Evolutionary conservation across 129 eudicot species (phyloP).

Genomic region (Saposhnikovia divaricata): DNA sequence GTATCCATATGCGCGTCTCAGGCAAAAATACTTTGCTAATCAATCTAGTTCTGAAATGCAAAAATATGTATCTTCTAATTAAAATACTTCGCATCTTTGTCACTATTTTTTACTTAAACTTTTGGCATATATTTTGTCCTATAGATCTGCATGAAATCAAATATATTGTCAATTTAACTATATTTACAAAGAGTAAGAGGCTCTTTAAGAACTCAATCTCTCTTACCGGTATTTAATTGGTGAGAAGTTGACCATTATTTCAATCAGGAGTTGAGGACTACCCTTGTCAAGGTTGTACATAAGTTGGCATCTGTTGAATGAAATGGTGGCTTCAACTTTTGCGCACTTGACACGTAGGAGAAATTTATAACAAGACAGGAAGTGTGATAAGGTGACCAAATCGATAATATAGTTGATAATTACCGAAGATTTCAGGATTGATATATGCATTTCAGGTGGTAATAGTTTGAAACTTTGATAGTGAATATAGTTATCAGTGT

Average conservation of each 20-base stretch:
- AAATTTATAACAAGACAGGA: background rate
- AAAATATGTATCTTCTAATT: constrained; percentile 45
- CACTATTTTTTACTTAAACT: background rate
- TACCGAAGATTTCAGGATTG: background rate
- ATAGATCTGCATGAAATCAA: background rate
- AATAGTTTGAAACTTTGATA: background rate
- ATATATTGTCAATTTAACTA: background rate
- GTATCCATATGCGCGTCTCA: constrained; percentile 69
- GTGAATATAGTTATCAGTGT: background rate
- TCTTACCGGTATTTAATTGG: background rate
- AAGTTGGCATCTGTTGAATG: background rate
- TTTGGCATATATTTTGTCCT: background rate
- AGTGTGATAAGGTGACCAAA: background rate
- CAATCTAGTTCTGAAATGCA: constrained; percentile 51
- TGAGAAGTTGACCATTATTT: background rate
- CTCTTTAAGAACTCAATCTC: background rate
- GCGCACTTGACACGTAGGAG: background rate
- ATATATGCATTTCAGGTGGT: background rate
- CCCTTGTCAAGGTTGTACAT: background rate
- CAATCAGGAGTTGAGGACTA: background rate
- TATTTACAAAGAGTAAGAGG: background rate
- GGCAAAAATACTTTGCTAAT: constrained; percentile 67
- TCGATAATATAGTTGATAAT: background rate
- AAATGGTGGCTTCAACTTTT: background rate
- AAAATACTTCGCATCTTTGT: background rate